Evolutionary conservation across 176 grass and related monocot genomes (phyloP), one percentile per base, ranked within the genome.

Genomic region (Neostapfia colusana): DNA sequence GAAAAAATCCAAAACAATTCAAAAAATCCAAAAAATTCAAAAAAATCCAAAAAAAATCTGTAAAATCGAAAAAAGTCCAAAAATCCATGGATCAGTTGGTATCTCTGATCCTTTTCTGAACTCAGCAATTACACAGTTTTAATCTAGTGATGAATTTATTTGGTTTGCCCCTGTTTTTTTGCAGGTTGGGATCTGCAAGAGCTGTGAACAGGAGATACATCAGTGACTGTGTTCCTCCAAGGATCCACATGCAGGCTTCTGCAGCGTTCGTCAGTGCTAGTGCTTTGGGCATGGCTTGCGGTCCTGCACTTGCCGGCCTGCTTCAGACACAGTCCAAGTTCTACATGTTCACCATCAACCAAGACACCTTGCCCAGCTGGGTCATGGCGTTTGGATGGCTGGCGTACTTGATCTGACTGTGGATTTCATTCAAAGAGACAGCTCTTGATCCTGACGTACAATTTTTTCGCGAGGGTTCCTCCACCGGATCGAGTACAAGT

Each of bases 161-260:
- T 18, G 10, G 6, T 56, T 54, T 2, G 14, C 2, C 6, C 10
- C 3, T 35, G 2, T 7, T 39, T 44, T 6, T 49, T 56, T 68
- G 24, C 72, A 90, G 87, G 24, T 26, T 90, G 40, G 83, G 87
- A 27, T 90, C 87, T 31, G 87, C 83, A 9, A 82, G 87, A 42
- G 87, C 83, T 59, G 87, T 90, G 7, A 90, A 86, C 70, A 77
- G 83, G 40, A 73, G 87, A 16, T 86, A 90, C 81, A 90, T 90
- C 26, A 85, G 82, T 16, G 83, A 90, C 20, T 82, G 83, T 42
- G 87, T 89, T n/a, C 87, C 83, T 77, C 82, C 70, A 5, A 82
- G 85, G 71, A 78, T 78, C 34, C 70, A 83, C 3, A 80, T 89
- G 83, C 82, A 89, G 67, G 87, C 87, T 61, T 89, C 87, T 50